Conservation (phyloP, 352 stramenopile genomes). For the Elongisporangium anandrum region DNA sequence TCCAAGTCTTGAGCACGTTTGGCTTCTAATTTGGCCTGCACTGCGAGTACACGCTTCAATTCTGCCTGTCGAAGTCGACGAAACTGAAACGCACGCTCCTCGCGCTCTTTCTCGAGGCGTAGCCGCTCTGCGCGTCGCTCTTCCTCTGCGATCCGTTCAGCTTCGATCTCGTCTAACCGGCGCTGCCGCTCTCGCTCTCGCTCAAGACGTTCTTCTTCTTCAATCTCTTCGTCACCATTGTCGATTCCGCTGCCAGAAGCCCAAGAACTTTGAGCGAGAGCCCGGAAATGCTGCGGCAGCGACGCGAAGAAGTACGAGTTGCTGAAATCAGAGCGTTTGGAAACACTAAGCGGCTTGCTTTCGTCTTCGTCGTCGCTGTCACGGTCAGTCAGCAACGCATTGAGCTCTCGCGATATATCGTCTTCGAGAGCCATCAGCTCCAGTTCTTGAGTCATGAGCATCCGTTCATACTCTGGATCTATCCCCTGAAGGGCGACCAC, state of each 20-base stretch:
- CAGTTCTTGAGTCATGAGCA: constrained; percentile 14
- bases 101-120: constrained; percentile 55
- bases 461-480: constrained; percentile 6
- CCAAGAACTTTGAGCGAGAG: constrained; percentile 45
- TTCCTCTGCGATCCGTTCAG: constrained; percentile 46
- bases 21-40: constrained; percentile 53
- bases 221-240: constrained; percentile 70
- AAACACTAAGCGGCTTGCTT: constrained; percentile 23
- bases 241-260: constrained; percentile 50
- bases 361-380: constrained; percentile 60
- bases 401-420: constrained; percentile 23
- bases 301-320: constrained; percentile 71
- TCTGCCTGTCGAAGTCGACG: constrained; percentile 43
- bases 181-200: constrained; percentile 51
- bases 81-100: constrained; percentile 54
- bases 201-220: constrained; percentile 62
- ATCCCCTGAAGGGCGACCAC: neutral
- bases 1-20: constrained; percentile 30
- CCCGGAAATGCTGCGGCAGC: constrained; percentile 36
- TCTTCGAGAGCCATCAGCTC: constrained; percentile 30
- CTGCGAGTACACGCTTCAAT: constrained; percentile 46
- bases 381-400: constrained; percentile 11
- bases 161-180: constrained; percentile 55
- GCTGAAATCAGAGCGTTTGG: constrained; percentile 65
- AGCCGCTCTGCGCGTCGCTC: constrained; percentile 44